Conservation (phyloP, 805 yeast genomes). For the Saturnispora diversa region DNA sequence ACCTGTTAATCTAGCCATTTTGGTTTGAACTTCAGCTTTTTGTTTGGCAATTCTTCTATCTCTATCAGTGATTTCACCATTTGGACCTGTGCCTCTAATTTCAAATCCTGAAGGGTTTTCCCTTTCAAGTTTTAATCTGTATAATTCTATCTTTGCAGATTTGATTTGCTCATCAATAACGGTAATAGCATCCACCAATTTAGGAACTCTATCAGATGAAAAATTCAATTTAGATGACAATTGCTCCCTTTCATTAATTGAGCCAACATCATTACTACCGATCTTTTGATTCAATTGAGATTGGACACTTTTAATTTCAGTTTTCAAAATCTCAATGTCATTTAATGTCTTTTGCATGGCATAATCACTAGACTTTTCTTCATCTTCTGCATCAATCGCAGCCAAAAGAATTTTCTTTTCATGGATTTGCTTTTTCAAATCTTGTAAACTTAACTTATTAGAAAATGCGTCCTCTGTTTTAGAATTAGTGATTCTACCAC, state of each 20-base stretch:
- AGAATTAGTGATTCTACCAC: slow-evolving; percentile 25
- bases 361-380: slow-evolving; percentile 30
- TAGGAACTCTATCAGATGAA: slow-evolving; percentile 68
- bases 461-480: slow-evolving; percentile 17
- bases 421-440: slow-evolving; percentile 54
- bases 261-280: slow-evolving; percentile 24
- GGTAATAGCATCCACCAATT: slow-evolving; percentile 54
- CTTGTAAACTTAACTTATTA: slow-evolving; percentile 39
- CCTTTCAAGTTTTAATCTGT: slow-evolving; percentile 45
- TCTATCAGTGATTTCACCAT: slow-evolving; percentile 76
- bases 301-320: slow-evolving; percentile 45
- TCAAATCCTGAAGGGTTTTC: slow-evolving; percentile 62
- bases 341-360: slow-evolving; percentile 34
- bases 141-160: slow-evolving; percentile 54
- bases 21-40: slow-evolving; percentile 67
- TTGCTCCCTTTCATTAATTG: slow-evolving; percentile 39
- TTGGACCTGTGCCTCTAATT: slow-evolving; percentile 74
- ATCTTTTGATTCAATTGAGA: slow-evolving; percentile 27
- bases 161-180: slow-evolving; percentile 63
- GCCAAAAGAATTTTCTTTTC: slow-evolving; percentile 66
- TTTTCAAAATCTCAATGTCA: slow-evolving; percentile 59
- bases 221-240: slow-evolving; percentile 49
- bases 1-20: slow-evolving; percentile 93
- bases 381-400: slow-evolving; percentile 64
- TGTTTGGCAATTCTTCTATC: slow-evolving; percentile 76